A percentile compares a stretch with the other conserved stretches of the same genome.
phyloP scores from a whole-genome alignment of 2,329 filamentous ascomycete genomes.

The Apiospora rasikravindrae region DNA sequence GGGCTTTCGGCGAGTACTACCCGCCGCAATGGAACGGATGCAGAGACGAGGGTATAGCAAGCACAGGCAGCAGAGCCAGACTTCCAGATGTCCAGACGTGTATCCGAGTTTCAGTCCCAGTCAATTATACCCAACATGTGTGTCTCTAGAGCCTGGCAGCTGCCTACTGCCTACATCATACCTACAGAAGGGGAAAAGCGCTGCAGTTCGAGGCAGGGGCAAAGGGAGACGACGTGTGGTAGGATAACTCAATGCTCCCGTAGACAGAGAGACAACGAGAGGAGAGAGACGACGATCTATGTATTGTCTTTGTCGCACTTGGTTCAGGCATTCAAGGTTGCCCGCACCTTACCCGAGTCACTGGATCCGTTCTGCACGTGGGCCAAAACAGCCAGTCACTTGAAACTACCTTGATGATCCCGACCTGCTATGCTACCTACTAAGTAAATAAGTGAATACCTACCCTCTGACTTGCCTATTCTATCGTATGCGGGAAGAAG shows the following conservation, averaged over 20 bases:
- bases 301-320: not conserved
- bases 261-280: not conserved
- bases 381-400: slow-evolving; percentile 19
- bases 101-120: not conserved
- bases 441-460: too few species aligned
- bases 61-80: not conserved
- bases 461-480: not conserved
- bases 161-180: slow-evolving; percentile 4
- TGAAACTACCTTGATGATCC: not conserved
- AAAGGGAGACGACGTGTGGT: not conserved
- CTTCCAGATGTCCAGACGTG: not conserved
- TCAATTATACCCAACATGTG: not conserved
- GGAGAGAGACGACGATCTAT: not conserved
- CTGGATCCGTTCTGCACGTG: slow-evolving; percentile 18
- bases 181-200: not conserved
- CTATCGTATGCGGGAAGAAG: not conserved
- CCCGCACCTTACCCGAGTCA: slow-evolving; percentile 17
- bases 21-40: not conserved
- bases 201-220: not conserved
- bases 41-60: not conserved
- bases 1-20: not conserved
- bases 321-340: not conserved
- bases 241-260: not conserved
- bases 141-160: not conserved
- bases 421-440: not conserved